Base-by-base conservation (phyloP, 2,329 filamentous ascomycete genomes). In the Ophiosphaerella narmari region DNA sequence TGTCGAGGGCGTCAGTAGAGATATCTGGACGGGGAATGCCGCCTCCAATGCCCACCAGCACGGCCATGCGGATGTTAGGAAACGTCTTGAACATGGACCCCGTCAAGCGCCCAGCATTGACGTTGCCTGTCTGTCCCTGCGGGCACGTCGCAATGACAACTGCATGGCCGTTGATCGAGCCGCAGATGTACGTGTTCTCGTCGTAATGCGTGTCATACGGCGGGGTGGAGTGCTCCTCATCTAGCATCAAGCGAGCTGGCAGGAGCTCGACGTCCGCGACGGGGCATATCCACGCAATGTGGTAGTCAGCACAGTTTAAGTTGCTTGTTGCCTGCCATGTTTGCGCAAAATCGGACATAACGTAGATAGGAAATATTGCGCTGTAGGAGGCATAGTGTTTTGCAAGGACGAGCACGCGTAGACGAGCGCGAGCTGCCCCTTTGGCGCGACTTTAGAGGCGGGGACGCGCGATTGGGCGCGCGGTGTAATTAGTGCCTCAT, bases 201-300 rank as follows among this genome's bases (percentile, higher is more conserved):
- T 57, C 50, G 54, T 51, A 47, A 32, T 55, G 32, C 4, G 53
- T 55, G 12, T 55, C 36, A 36, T 55, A 52, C 3, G 35, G 53
- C 35, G 53, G 46, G 33, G 36, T 16, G 12, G 36, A 12, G 36
- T 50, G 46, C 36, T 55, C 49, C 24, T 56, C 50, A 29, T 56
- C 54, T 4, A 56, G 47, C 50, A 56, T 56, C 43, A 54, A 35
- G 5, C 43, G 40, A 3, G 54, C 50, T 12, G 54, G 54, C 38
- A 54, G 34, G 14, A 54, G 33, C 39, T 56, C 54, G 38, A 56
- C 6, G 47, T 54, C 50, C 4, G 43, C 54, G 12, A 46, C 34
- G 6, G 42, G 35, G 29, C 42, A 54, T 11, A 54, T 54, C 48
- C 48, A 54, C 11, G 52, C 52, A 12, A 51, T 44, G 26, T 54